Conservation (phyloP, 495 filamentous ascomycete species). For the Cercophora newfieldiana region DNA sequence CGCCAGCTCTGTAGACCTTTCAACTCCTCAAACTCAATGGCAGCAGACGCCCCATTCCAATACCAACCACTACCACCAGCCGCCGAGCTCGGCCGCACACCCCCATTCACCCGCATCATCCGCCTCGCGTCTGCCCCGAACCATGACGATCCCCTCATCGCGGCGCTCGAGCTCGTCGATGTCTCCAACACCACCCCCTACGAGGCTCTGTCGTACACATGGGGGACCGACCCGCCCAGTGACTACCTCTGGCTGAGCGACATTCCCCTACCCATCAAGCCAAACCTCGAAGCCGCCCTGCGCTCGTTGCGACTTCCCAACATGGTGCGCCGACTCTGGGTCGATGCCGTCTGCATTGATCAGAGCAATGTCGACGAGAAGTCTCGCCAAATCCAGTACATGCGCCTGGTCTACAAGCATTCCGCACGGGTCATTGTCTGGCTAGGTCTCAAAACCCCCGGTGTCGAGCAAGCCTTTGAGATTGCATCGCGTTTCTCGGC, state of each 20-base stretch:
- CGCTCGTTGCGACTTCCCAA: background rate
- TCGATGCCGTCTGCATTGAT: conserved; percentile 38
- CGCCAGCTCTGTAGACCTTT: no score
- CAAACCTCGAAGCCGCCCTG: conserved; percentile 15
- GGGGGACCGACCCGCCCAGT: conserved; percentile 8
- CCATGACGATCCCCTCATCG: conserved; percentile 7
- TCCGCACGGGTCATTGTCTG: conserved; percentile 1
- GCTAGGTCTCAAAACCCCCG: background rate
- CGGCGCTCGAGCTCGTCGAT: conserved; percentile 5
- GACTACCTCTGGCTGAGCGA: conserved; percentile 9
- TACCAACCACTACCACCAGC: conserved; percentile 3
- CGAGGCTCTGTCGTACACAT: conserved; percentile 20
- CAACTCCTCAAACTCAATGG: no score
- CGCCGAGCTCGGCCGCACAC: background rate
- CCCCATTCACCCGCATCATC: conserved; percentile 6
- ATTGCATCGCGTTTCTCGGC: background rate
- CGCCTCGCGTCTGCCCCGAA: background rate
- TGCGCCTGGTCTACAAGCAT: conserved; percentile 30
- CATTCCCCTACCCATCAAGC: conserved; percentile 4
- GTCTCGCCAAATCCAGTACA: conserved; percentile 28
- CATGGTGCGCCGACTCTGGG: conserved; percentile 25
- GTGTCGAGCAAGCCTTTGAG: background rate
- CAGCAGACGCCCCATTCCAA: no score
- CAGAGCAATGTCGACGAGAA: conserved; percentile 28
- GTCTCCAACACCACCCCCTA: background rate